Base-by-base conservation (phyloP, 805 yeast genomes). In the Sungouiozyma ichnusensis region DNA sequence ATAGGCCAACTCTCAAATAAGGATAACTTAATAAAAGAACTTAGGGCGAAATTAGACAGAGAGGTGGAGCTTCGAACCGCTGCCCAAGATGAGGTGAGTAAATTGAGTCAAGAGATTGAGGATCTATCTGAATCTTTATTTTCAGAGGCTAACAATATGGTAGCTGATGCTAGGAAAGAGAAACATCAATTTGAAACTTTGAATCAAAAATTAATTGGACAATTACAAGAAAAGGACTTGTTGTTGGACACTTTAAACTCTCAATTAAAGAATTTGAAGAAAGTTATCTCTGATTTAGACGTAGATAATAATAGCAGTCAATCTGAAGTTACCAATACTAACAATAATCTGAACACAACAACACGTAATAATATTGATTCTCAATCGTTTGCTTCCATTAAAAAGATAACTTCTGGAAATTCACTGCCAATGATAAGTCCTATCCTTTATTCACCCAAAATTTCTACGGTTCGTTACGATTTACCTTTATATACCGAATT, bases 131-230 rank as follows among this genome's bases (percentile, higher is more conserved):
- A 80, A 1, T 76, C 87, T 1, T 63, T 85, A 27, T 85, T 85
- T 55, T 81, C 76, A 47, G 92, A 86, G 55, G 95, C 95, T 13
- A 85, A 85, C 56, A 71, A 73, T 39, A 84, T 85, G 85, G 95
- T 85, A 5, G 76, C 81, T 38, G 76, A 79, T 47, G 95, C 94
- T 0, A 75, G 84, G 45, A 69, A 76, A 41, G 82, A 80, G 43
- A 73, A 79, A 4, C 71, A 79, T 54, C 76, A 74, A 29, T 68
- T 68, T 46, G 77, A 79, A 50, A 61, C 74, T 39, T 76, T 78
- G 49, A 82, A 82, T 51, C 64, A 71, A 29, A 77, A 72, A 48
- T 57, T 83, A 38, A 51, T 65, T 1, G 67, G 65, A 4, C 73
- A 72, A n/a, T 55, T 84, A 32, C 71, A 68, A 32, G 95, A 86